Evolutionary conservation across 345 rosid genomes (phyloP).

Genomic region (Durio zibethinus): DNA sequence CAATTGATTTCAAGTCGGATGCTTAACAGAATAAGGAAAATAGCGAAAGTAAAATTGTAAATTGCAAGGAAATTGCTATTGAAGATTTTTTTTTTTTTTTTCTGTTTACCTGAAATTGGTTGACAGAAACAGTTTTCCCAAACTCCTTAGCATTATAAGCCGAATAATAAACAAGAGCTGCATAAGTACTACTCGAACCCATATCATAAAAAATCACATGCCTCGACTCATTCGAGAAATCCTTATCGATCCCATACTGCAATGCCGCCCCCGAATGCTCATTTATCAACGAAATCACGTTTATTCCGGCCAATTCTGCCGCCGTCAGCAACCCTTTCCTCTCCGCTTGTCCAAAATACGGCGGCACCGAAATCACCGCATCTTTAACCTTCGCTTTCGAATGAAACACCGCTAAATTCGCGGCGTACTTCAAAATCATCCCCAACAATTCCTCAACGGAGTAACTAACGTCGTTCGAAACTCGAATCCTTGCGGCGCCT

Average conservation of each 20-base stretch:
- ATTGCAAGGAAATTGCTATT: neutral
- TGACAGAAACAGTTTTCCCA: slow-evolving; percentile 82
- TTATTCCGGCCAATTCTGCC: slow-evolving; percentile 86
- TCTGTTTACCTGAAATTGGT: slow-evolving; percentile 98
- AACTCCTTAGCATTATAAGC: slow-evolving; percentile 77
- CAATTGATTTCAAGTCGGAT: neutral
- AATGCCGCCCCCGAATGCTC: slow-evolving; percentile 97
- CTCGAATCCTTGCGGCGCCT: slow-evolving; percentile 60
- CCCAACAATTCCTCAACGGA: slow-evolving; percentile 85
- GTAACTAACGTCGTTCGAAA: slow-evolving; percentile 47
- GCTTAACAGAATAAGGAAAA: neutral
- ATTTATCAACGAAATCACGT: slow-evolving; percentile 71
- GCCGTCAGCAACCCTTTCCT: slow-evolving; percentile 83
- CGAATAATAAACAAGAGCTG: slow-evolving; percentile 84
- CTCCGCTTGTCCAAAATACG: slow-evolving; percentile 95
- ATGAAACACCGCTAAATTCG: slow-evolving; percentile 75
- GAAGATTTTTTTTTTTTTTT: neutral
- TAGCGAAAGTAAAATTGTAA: neutral
- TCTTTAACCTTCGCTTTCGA: slow-evolving; percentile 65
- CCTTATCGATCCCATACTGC: slow-evolving; percentile 98
- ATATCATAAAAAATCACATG: slow-evolving; percentile 92
- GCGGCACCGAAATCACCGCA: slow-evolving; percentile 78
- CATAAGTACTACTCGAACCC: slow-evolving; percentile 92
- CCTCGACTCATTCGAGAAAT: slow-evolving; percentile 80
- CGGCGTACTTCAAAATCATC: slow-evolving; percentile 74